phyloP scores from a whole-genome alignment of 169 alveolate species.

The Eimeria praecox region DNA sequence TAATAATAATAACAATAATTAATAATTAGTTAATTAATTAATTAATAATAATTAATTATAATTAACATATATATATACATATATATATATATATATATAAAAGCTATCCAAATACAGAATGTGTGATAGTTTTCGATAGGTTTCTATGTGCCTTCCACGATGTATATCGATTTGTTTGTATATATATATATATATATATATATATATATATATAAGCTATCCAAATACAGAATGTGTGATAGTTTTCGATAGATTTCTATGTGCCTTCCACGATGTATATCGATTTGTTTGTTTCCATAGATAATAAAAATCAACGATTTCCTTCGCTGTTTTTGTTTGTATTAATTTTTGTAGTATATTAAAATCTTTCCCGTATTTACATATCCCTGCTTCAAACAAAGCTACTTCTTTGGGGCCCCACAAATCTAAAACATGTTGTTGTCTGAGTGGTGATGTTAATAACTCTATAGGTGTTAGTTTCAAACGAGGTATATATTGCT shows the following conservation, averaged over 20 bases:
- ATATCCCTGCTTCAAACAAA: conserved; percentile 90
- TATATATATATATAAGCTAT: too few relatives aligned
- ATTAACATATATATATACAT: too few relatives aligned
- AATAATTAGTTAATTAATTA: too few relatives aligned
- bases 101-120: conserved; percentile 72
- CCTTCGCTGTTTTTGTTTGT: conserved; percentile 89
- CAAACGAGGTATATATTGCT: too few relatives aligned
- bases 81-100: too few relatives aligned
- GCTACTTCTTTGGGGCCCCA: conserved; percentile 93
- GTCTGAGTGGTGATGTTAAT: conserved; percentile 84
- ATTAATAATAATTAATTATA: too few relatives aligned
- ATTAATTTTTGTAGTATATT: conserved; percentile 88
- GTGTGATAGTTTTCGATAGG: conserved; percentile 80
- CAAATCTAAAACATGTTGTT: conserved; percentile 87
- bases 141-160: conserved; percentile 90
- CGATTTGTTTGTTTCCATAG: conserved; percentile 91
- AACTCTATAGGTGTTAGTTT: conserved; percentile 83
- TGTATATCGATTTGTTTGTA: conserved; percentile 88
- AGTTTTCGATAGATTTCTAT: conserved; percentile 85
- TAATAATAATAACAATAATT: too few relatives aligned
- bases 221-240: conserved; percentile 70
- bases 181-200: too few relatives aligned
- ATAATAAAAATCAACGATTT: conserved; percentile 91
- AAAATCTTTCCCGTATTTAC: conserved; percentile 91
- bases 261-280: conserved; percentile 90